A percentile compares a stretch with the other conserved stretches of the same genome.
Evolutionary conservation across 805 yeast species (phyloP).

Genomic region (Kluyveromyces nonfermentans): DNA sequence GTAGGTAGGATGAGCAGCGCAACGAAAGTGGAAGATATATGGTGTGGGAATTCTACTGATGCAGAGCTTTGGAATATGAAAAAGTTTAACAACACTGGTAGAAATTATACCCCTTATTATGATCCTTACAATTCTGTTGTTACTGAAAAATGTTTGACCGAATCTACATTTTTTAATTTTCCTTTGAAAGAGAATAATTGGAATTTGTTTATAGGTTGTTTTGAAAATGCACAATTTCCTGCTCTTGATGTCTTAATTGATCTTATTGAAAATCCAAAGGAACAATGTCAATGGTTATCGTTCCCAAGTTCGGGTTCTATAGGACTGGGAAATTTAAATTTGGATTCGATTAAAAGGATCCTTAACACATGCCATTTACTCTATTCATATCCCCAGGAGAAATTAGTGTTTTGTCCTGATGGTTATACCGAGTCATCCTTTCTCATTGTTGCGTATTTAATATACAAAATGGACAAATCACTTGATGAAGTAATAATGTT

Average conservation of each 20-base stretch:
- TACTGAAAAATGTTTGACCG: slow-evolving; percentile 11
- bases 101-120: slow-evolving; percentile 33
- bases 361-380: slow-evolving; percentile 55
- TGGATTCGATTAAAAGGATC: slow-evolving; percentile 54
- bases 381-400: slow-evolving; percentile 17
- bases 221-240: slow-evolving; percentile 51
- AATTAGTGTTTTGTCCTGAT: slow-evolving; percentile 68
- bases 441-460: slow-evolving; percentile 58
- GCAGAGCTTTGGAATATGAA: slow-evolving; percentile 33
- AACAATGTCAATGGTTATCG: slow-evolving; percentile 29
- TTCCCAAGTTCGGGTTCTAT: slow-evolving; percentile 84
- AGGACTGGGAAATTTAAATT: slow-evolving; percentile 63
- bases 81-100: slow-evolving; percentile 6
- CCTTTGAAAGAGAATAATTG: slow-evolving; percentile 41
- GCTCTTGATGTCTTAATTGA: slow-evolving; percentile 14
- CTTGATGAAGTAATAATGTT: slow-evolving; percentile 58
- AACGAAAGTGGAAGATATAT: slow-evolving; percentile 46
- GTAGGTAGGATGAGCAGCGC: slow-evolving; percentile 78
- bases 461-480: slow-evolving; percentile 53
- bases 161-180: slow-evolving; percentile 33
- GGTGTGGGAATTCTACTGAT: slow-evolving; percentile 82
- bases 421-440: slow-evolving; percentile 89
- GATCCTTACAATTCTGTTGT: slow-evolving; percentile 45
- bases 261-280: background rate
- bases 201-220: slow-evolving; percentile 49